Base-by-base conservation (phyloP, 163 green algal genomes). In the Prototheca wickerhamii region DNA sequence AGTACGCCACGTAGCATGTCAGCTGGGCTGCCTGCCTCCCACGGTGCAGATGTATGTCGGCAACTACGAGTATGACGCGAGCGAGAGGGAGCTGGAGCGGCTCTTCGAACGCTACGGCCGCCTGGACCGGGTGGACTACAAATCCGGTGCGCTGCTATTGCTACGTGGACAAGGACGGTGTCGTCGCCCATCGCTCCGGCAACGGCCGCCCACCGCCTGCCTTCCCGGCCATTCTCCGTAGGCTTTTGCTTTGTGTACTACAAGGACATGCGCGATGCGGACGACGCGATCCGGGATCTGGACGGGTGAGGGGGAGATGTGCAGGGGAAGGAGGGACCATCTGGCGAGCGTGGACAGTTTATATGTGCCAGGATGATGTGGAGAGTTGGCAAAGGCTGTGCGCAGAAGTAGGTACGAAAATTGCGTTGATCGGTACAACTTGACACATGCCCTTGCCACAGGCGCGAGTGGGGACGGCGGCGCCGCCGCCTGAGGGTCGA, bases 201-300 rank as follows among this genome's bases (percentile, higher is more conserved):
- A 23, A 8, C 18, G 35, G 21, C 10, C 56, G 35, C 43, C 43
- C 31, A 32, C 50, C 50, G 50, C 50, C 12, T 37, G 18, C n/a
- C 63, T 44, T 32, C 51, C 60, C 23, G 20, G 26, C n/a, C 46
- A 20, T 26, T 10, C n/a, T 42, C 37, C 50, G 1, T 74, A 85
- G 78, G 78, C 55, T 85, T 76, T 59, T 83, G 78, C 35, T 85
- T 85, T 64, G 78, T 85, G 28, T 74, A 86, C 65, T 86, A 77
- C 60, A 56, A 78, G 23, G 70, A 86, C 51, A 69, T 74, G 31
- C 64, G 73, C 1, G 76, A 85, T 34, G 78, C 65, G 15, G 72
- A 85, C 26, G 78, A 86, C 52, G 61, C 60, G n/a, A 86, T 85
- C 35, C 51, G 58, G 18, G 73, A 46, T 5, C 60, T 85, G 43